Percentiles rank a stretch among this genome's conserved stretches.
These are phyloP conservation scores for Henningerozyma blattae DNA, from an alignment of 805 yeast species.

Conservation along the genomic window DNA sequence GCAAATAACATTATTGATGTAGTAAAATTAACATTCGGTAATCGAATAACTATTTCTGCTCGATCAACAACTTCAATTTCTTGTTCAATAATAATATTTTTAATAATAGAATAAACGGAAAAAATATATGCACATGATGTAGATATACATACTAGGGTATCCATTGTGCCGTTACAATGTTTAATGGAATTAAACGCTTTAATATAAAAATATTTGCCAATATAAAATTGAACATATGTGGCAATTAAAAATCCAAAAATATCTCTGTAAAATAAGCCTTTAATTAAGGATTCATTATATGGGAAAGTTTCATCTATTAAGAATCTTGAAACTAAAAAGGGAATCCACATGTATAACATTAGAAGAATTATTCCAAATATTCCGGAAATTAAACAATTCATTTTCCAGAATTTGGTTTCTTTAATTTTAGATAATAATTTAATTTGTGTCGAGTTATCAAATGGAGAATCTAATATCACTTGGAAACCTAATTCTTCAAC, in stretches of 20 bases:
- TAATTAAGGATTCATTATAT: slow-evolving; percentile 9
- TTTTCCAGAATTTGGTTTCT: slow-evolving; percentile 65
- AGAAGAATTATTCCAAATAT: slow-evolving; percentile 54
- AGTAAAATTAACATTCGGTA: slow-evolving; percentile 72
- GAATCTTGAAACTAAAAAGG: slow-evolving; percentile 24
- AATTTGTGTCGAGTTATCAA: slow-evolving; percentile 59
- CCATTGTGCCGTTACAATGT: slow-evolving; percentile 81
- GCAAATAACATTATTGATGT: slow-evolving; percentile 75
- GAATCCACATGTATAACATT: slow-evolving; percentile 35
- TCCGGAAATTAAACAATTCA: slow-evolving; percentile 39
- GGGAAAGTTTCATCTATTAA: slow-evolving; percentile 25
- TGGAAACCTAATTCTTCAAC: slow-evolving; percentile 41
- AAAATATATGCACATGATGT: slow-evolving; percentile 69
- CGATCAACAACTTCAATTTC: slow-evolving; percentile 6
- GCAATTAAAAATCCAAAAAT: slow-evolving; percentile 56
- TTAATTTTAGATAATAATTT: slow-evolving; percentile 52
- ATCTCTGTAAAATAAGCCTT: slow-evolving; percentile 24
- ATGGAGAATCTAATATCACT: slow-evolving; percentile 32
- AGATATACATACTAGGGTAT: slow-evolving; percentile 73
- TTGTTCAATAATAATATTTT: slow-evolving; percentile 27
- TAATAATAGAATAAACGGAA: slow-evolving; percentile 51
- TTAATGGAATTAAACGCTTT: slow-evolving; percentile 54
- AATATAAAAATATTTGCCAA: slow-evolving; percentile 58
- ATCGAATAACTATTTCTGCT: no score
- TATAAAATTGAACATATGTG: slow-evolving; percentile 43